Conservation (phyloP, 352 stramenopile genomes). For the Peronosclerospora sorghi region DNA sequence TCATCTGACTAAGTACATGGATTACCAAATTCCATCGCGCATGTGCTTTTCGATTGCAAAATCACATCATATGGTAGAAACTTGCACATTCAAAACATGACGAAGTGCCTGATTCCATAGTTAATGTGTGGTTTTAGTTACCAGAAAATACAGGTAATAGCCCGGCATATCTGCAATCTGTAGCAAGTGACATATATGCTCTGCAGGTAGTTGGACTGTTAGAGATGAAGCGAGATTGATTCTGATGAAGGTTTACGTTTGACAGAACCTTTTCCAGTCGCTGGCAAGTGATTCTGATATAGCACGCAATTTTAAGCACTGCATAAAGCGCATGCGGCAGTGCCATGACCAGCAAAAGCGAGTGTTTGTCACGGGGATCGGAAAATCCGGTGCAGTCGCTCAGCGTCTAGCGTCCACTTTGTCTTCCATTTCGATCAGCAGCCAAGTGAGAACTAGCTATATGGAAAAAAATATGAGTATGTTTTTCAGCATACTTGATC, state of each 20-base stretch:
- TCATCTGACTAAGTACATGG: too few species aligned
- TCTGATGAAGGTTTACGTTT: not conserved
- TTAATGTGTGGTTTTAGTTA: not conserved
- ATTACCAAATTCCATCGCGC: too few species aligned
- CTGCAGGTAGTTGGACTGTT: not conserved
- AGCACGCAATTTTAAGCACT: conserved; percentile 18
- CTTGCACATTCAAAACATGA: too few species aligned
- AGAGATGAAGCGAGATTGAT: not conserved
- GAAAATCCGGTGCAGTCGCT: conserved; percentile 72
- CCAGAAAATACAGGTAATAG: not conserved
- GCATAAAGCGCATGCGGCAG: conserved; percentile 24
- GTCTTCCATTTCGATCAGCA: conserved; percentile 59
- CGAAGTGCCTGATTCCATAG: too few species aligned
- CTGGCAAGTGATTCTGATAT: conserved; percentile 18
- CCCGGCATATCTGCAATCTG: not conserved
- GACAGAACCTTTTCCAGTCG: conserved; percentile 30
- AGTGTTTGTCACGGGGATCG: conserved; percentile 66
- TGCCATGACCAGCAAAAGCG: conserved; percentile 33
- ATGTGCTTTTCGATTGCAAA: too few species aligned
- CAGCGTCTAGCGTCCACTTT: conserved; percentile 58
- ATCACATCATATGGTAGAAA: too few species aligned
- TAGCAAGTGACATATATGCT: not conserved
- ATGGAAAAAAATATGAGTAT: not conserved
- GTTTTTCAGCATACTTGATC: not conserved
- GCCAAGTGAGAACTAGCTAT: conserved; percentile 26